Percentiles rank a stretch among this genome's conserved stretches.
Conservation (phyloP, 352 stramenopile genomes). For the Thraustotheca clavata region DNA sequence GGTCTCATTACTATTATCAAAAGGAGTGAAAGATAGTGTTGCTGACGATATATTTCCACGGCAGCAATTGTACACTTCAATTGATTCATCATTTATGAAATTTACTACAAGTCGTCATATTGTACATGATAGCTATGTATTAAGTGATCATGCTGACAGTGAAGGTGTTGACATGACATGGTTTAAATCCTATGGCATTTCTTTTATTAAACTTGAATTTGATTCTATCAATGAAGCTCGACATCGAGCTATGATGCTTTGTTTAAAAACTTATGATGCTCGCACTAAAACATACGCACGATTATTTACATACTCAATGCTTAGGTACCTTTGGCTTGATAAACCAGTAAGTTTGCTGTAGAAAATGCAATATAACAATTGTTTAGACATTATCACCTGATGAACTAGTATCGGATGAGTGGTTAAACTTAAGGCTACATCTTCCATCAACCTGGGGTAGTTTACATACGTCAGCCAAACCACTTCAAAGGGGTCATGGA, state of each 20-base stretch:
- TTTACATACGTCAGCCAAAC: no score
- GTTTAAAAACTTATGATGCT: constrained; percentile 72
- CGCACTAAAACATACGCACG: constrained; percentile 42
- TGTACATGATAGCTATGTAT: constrained; percentile 3
- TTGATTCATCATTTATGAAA: background rate
- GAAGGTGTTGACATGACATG: background rate
- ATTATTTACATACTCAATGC: constrained; percentile 30
- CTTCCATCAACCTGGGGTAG: no score
- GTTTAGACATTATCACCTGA: no score
- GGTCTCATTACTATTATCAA: constrained; percentile 1
- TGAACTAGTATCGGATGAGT: no score
- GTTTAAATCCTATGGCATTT: constrained; percentile 15
- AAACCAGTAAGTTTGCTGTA: constrained; percentile 18
- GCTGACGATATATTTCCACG: background rate
- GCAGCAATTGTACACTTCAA: background rate
- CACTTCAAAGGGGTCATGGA: no score
- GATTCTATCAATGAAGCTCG: constrained; percentile 57
- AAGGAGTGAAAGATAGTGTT: background rate
- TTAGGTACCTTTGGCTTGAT: constrained; percentile 18
- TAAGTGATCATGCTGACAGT: background rate
- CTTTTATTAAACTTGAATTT: constrained; percentile 65
- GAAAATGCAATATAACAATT: no score
- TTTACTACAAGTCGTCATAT: constrained; percentile 1
- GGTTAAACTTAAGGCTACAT: no score
- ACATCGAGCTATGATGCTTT: constrained; percentile 49